Conservation (phyloP, 73 alveolate species). For the Effrenium voratum region DNA sequence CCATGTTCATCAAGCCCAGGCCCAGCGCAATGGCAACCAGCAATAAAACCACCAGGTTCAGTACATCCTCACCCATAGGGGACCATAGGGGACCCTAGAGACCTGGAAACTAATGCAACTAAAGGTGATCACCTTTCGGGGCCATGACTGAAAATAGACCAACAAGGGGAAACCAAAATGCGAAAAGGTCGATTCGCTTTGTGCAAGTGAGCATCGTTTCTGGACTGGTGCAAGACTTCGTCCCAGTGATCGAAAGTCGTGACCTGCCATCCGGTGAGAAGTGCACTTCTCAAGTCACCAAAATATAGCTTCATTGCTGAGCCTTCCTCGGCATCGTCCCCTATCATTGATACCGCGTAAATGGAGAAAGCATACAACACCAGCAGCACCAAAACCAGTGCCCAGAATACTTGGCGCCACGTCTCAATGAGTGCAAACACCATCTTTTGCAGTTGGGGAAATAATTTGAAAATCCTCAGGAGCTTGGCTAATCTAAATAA, state of each 20-base stretch:
- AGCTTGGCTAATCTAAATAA: slow-evolving; percentile 62
- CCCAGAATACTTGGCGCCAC: slow-evolving; percentile 90
- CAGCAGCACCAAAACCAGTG: slow-evolving; percentile 35
- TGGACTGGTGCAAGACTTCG: neutral
- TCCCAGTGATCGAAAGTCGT: slow-evolving; percentile 83
- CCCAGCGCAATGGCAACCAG: slow-evolving; percentile 71
- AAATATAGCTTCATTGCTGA: slow-evolving; percentile 10
- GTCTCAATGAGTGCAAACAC: slow-evolving; percentile 88
- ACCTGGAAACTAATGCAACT: too few species aligned
- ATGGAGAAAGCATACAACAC: slow-evolving; percentile 73
- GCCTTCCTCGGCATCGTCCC: slow-evolving; percentile 49
- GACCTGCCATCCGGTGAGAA: slow-evolving; percentile 87
- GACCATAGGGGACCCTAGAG: too few species aligned
- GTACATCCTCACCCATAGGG: neutral
- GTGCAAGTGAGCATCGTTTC: too few species aligned
- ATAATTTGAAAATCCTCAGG: slow-evolving; percentile 64
- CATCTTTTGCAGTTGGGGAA: slow-evolving; percentile 88
- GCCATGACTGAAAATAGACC: too few species aligned
- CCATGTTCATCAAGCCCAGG: slow-evolving; percentile 85
- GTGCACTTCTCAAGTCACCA: slow-evolving; percentile 29
- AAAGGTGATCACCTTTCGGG: too few species aligned
- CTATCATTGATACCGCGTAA: slow-evolving; percentile 71
- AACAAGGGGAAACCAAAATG: too few species aligned
- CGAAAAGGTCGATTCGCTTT: too few species aligned
- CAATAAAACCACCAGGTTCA: slow-evolving; percentile 28